Evolutionary conservation across 495 filamentous ascomycete genomes (phyloP), one percentile per base, ranked within the genome.

Genomic region (Aspergillus panamensis): DNA sequence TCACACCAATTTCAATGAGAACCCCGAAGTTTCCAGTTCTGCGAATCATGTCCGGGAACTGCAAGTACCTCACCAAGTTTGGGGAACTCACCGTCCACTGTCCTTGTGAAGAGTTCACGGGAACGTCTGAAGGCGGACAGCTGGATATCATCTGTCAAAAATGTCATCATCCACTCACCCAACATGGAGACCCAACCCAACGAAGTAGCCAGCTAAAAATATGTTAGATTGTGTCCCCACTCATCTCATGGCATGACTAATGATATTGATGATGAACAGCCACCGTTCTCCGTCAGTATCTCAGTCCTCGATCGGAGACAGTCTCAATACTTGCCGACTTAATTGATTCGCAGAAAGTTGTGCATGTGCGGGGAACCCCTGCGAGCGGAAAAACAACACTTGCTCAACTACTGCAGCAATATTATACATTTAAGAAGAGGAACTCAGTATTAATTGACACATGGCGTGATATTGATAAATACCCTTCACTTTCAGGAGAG

Each of bases 371-470:
- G 6, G 57, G 57, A 32, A 59, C 57, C 1, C 57, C 57, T 39
- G 57, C 57, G 3, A 59, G 57, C 31, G 57, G 57, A 14, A 59
- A 59, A 49, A 59, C 57, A 33, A 25, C 16, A 2, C 43, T 59
- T 10, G 32, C 57, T 16, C 16, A 53, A 48, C 44, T 54, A 9
- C 21, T 59, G 21, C 42, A 40, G 30, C 14, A 54, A 33, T 48
- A 59, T 21, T 59, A 54, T 42, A 32, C 16, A 30, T 21, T 19
- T 17, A 40, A 37, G 42, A 53, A 53, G 31, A 54, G 45, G 21
- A 57, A 57, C 21, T 25, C 21, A 17, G 31, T 49, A 19, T 49
- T 57, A 14, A 37, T 57, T 31, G 31, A 57, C 25, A 49, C 44
- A 40, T 57, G 54, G 54, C 8, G 19, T 8, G 16, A 48, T 3